Base-by-base conservation (phyloP, 345 rosid genomes). In the Arabis hirsuta region DNA sequence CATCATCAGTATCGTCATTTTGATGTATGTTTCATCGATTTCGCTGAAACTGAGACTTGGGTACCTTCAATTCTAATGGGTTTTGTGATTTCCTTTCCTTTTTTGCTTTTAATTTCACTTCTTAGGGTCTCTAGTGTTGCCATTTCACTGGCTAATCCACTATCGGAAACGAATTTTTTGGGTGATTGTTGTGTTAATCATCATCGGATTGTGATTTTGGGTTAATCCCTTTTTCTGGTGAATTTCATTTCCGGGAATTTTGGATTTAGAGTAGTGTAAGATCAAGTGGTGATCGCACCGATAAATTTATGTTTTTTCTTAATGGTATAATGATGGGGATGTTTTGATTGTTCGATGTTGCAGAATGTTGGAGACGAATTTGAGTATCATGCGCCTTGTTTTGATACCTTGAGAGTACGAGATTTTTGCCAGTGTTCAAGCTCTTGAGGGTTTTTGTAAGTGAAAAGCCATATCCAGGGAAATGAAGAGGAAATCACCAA, bases 401-500 rank as follows among this genome's bases (percentile, higher is more conserved):
- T 65, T 47, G 34, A 12, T 38, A 45, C 42, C 47, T 55, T 46
- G 44, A 58, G 48, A 54, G 50, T 9, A 24, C 1, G 50, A 54
- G 31, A 41, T 12, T 48, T 9, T 2, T 58, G 55, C 24, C 24
- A 22, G 24, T 22, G 2, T 22, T 22, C 24, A 22, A 22, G 24
- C 24, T 22, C 24, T 22, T 22, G 24, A 22, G 39, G 20, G 39
- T 46, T 31, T 57, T 6, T 6, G 6, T 34, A 54, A 16, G 47
- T 26, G 7, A 14, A 14, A 46, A 46, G 65, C 22, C 38, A 34
- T 6, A 20, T 52, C 66, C 8, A 61, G 73, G 83, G 6, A 83
- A 43, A 82, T 77, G 82, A 89, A 84, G 89, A 91, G 82, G 78
- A 91, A 95, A 81, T 81, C 96, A 16, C 81, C 85, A 16, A 73